These are phyloP conservation scores for Nannizziopsis barbatae DNA, from an alignment of 2,329 filamentous ascomycete genomes.

Conservation along the genomic window DNA sequence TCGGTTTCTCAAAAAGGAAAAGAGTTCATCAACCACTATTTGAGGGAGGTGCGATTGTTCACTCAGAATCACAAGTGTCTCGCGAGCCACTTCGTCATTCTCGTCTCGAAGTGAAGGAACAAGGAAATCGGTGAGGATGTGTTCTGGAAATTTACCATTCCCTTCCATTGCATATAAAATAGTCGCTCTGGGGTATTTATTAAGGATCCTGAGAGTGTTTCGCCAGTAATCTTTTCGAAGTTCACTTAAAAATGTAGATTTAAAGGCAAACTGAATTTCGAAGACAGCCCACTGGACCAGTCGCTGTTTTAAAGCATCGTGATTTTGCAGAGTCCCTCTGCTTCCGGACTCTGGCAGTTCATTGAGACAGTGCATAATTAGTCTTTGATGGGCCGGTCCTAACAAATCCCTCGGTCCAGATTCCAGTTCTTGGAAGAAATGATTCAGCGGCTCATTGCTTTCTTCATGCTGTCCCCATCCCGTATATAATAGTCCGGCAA, in stretches of 20 bases:
- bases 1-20: no score
- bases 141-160: no score
- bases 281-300: not conserved
- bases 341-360: conserved; percentile 18
- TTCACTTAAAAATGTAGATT: not conserved
- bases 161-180: no score
- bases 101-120: no score
- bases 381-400: conserved; percentile 30
- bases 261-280: not conserved
- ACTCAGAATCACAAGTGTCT: no score
- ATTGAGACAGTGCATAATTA: conserved; percentile 32
- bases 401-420: conserved; percentile 28
- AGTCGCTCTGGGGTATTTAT: no score
- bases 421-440: conserved; percentile 27
- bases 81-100: no score
- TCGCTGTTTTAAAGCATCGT: not conserved
- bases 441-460: conserved; percentile 9
- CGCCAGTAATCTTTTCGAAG: no score
- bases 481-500: conserved; percentile 28
- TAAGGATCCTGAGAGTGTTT: no score
- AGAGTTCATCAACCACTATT: no score
- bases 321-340: not conserved
- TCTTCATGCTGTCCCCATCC: not conserved
- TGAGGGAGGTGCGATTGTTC: no score
- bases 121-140: no score